Conservation (phyloP, 2,329 filamentous ascomycete species). For the Colletotrichum melonis region DNA sequence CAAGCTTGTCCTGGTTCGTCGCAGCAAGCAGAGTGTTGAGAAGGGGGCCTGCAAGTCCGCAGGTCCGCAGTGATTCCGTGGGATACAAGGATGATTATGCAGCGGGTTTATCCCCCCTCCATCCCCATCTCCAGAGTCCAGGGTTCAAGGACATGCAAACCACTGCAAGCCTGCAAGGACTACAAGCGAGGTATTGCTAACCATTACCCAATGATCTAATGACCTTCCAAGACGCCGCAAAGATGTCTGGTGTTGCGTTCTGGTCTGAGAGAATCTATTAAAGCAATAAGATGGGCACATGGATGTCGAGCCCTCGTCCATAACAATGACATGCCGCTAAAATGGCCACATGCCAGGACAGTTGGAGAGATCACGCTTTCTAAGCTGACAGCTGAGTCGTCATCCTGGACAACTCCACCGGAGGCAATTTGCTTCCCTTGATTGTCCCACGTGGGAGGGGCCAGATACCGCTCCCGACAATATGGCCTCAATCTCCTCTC, state of each 20-base stretch:
- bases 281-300: slow-evolving; percentile 2
- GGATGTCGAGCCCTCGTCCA: not conserved
- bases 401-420: not conserved
- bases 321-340: not conserved
- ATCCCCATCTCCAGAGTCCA: not conserved
- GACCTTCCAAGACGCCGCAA: not conserved
- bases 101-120: not conserved
- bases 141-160: not conserved
- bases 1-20: slow-evolving; percentile 23
- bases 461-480: slow-evolving; percentile 4
- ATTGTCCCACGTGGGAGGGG: slow-evolving; percentile 11
- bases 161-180: not conserved
- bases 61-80: not conserved
- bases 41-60: not conserved
- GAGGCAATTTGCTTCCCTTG: slow-evolving; percentile 9
- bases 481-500: not conserved
- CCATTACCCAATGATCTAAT: not conserved
- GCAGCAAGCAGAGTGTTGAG: not conserved
- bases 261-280: not conserved
- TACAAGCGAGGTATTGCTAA: not conserved
- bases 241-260: not conserved
- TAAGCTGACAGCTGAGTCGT: slow-evolving; percentile 22
- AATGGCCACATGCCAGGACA: slow-evolving; percentile 1
- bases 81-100: not conserved
- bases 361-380: not conserved